These are phyloP conservation scores for Pseudocercospora fijiensis DNA, from an alignment of 2,329 filamentous ascomycete species.

Conservation along the genomic window DNA sequence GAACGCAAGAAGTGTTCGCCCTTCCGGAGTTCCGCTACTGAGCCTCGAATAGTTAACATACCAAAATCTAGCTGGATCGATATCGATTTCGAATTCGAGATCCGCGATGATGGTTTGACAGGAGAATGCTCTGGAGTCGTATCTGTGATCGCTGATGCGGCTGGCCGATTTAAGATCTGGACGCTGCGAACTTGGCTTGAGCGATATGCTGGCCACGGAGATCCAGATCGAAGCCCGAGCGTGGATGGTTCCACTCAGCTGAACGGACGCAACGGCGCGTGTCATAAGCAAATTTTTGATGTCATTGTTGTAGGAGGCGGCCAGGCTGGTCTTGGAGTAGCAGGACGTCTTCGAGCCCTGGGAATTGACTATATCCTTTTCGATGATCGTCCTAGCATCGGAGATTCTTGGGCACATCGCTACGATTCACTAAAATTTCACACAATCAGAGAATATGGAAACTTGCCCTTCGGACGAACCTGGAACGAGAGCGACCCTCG, in stretches of 20 bases:
- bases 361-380: slow-evolving; percentile 47
- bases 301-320: slow-evolving; percentile 44
- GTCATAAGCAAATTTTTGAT: slow-evolving; percentile 28
- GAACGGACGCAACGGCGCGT: slow-evolving; percentile 15
- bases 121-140: slow-evolving; percentile 39
- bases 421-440: slow-evolving; percentile 48
- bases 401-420: slow-evolving; percentile 49
- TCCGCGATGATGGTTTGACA: slow-evolving; percentile 25
- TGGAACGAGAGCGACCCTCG: slow-evolving; percentile 32
- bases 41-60: slow-evolving; percentile 31
- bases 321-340: slow-evolving; percentile 47
- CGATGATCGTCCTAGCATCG: slow-evolving; percentile 45
- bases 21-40: slow-evolving; percentile 20
- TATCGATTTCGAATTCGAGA: slow-evolving; percentile 36
- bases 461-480: slow-evolving; percentile 42
- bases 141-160: slow-evolving; percentile 35
- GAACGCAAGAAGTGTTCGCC: slow-evolving; percentile 37
- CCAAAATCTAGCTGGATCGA: slow-evolving; percentile 25
- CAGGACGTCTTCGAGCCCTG: slow-evolving; percentile 47
- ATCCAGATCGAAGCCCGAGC: slow-evolving; percentile 33
- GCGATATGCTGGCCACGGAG: slow-evolving; percentile 40
- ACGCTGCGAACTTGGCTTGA: slow-evolving; percentile 42
- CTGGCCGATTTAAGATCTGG: slow-evolving; percentile 43
- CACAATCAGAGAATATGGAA: slow-evolving; percentile 43
- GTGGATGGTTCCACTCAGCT: background rate